These are phyloP conservation scores for Salix caprea DNA, from an alignment of 345 rosid species.

Conservation along the genomic window DNA sequence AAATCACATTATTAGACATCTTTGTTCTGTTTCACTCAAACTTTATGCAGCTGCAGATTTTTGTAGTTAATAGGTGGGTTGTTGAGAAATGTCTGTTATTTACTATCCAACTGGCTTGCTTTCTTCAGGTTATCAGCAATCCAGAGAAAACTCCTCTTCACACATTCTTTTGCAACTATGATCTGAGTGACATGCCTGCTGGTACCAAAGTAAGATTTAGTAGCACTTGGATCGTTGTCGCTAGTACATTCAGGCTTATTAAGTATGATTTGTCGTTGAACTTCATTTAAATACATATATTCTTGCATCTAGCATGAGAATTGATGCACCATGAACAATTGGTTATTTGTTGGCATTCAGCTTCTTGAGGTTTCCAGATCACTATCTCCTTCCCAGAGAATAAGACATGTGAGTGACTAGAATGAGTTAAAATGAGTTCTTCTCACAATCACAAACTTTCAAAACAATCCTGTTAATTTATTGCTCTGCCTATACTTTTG, in stretches of 20 bases:
- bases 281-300: not conserved
- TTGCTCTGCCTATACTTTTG: not conserved
- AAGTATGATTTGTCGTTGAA: not conserved
- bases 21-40: not conserved
- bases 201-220: constrained; percentile 60
- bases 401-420: not conserved
- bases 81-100: constrained; percentile 19
- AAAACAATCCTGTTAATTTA: not conserved
- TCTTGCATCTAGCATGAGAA: not conserved
- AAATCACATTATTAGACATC: no score
- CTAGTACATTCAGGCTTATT: not conserved
- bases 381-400: not conserved
- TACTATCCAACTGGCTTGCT: constrained; percentile 6
- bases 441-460: not conserved
- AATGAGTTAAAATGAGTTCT: not conserved
- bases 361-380: not conserved
- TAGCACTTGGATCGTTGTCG: not conserved
- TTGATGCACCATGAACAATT: not conserved
- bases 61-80: not conserved
- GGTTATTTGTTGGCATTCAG: not conserved
- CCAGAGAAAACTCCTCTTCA: constrained; percentile 97
- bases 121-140: constrained; percentile 84
- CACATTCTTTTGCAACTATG: constrained; percentile 92
- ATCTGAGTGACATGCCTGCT: constrained; percentile 91
- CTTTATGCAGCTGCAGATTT: not conserved